Conservation (phyloP, 2,329 filamentous ascomycete genomes). For the Ascochyta viciae-villosae region DNA sequence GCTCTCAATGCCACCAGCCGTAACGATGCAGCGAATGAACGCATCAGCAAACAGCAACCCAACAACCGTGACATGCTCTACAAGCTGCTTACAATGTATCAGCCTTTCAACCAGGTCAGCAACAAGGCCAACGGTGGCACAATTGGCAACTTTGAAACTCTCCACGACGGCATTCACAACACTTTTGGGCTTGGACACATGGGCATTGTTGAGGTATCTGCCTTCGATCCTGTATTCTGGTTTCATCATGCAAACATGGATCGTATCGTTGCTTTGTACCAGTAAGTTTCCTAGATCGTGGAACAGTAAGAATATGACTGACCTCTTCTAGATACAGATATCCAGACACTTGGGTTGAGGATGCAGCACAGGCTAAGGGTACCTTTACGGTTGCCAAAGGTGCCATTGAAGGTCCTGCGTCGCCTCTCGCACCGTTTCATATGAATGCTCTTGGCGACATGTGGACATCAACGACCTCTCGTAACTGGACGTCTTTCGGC, state of each 20-base stretch:
- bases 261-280: conserved; percentile 17
- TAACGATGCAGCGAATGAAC: conserved; percentile 35
- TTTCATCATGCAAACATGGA: conserved; percentile 35
- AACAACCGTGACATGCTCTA: conserved; percentile 44
- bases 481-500: conserved; percentile 42
- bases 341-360: conserved; percentile 43
- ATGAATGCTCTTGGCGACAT: conserved; percentile 42
- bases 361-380: conserved; percentile 28
- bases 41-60: conserved; percentile 35
- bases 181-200: conserved; percentile 53
- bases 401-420: conserved; percentile 28
- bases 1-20: conserved; percentile 36
- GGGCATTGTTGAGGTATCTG: conserved; percentile 41
- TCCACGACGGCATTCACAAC: conserved; percentile 43
- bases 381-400: conserved; percentile 32
- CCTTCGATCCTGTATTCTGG: conserved; percentile 45
- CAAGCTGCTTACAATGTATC: conserved; percentile 42
- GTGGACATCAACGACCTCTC: conserved; percentile 36
- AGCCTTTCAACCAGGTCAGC: conserved; percentile 41
- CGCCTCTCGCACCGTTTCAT: conserved; percentile 40
- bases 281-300: conserved; percentile 11
- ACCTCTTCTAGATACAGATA: conserved; percentile 37
- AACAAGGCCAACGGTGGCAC: conserved; percentile 42
- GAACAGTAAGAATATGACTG: background rate
- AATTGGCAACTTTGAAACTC: conserved; percentile 42